Conservation (phyloP, 331 rosid genomes). For the Acacia pycnantha region DNA sequence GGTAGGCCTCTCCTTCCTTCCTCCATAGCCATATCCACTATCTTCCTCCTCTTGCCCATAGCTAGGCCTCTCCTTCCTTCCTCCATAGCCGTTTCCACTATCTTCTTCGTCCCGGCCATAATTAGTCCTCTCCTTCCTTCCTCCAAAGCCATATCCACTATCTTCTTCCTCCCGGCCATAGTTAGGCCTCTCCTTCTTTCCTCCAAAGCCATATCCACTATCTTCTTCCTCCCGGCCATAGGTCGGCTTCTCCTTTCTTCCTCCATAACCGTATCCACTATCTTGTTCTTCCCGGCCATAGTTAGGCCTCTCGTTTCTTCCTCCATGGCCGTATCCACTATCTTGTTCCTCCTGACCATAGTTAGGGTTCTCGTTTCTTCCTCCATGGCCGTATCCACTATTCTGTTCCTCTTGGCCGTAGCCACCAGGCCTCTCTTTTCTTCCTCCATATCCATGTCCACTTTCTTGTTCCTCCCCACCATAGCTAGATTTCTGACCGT, state of each 20-base stretch:
- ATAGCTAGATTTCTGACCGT: constrained; percentile 2
- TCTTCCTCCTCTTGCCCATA: constrained; percentile 9
- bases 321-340: neutral
- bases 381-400: neutral
- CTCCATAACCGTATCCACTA: neutral
- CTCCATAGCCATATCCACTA: constrained; percentile 8
- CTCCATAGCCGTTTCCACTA: neutral
- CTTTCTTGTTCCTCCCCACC: constrained; percentile 15
- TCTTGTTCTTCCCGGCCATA: neutral
- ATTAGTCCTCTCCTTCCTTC: constrained; percentile 25
- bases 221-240: constrained; percentile 5
- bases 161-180: neutral
- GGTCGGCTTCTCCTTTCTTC: constrained; percentile 23
- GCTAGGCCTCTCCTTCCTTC: constrained; percentile 33
- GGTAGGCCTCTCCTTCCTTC: constrained; percentile 29
- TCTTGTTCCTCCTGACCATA: constrained; percentile 7
- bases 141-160: neutral
- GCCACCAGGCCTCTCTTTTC: constrained; percentile 30
- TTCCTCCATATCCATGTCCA: constrained; percentile 8
- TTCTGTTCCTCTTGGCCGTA: neutral
- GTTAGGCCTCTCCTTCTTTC: constrained; percentile 26
- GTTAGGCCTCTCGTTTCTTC: constrained; percentile 32
- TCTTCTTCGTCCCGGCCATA: neutral
- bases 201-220: neutral
- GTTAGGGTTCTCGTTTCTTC: constrained; percentile 29